Conservation (phyloP, 495 filamentous ascomycete genomes). For the Xylaria longipes region DNA sequence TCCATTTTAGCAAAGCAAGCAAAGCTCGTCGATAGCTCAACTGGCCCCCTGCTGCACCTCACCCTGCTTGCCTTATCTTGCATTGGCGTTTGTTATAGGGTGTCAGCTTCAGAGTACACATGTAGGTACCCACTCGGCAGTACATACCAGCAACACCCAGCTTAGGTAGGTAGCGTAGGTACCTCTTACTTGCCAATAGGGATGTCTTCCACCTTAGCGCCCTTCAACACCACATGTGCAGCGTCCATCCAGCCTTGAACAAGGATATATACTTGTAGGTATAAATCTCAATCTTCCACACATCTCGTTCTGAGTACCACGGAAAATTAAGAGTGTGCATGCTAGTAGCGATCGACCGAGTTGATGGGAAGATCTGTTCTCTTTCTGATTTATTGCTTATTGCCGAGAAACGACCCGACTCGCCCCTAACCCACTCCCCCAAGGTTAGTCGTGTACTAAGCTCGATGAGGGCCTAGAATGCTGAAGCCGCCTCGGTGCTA, state of each 20-base stretch:
- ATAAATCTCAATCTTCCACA: neutral
- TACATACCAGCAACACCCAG: neutral
- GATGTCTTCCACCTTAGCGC: neutral
- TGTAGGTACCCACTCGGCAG: neutral
- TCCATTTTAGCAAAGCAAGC: conserved; percentile 2
- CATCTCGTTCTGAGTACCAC: neutral
- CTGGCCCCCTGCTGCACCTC: conserved; percentile 1
- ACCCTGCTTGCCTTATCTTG: conserved; percentile 10
- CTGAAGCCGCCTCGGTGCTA: neutral
- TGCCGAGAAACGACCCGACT: neutral
- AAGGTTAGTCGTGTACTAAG: neutral
- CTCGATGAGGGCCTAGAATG: neutral
- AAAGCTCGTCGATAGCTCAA: neutral
- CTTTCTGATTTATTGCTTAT: neutral
- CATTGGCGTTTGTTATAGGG: neutral
- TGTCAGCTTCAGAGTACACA: neutral
- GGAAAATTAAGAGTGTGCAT: neutral
- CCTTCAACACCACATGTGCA: too few relatives aligned
- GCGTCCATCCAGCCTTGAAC: neutral
- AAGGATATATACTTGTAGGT: too few relatives aligned
- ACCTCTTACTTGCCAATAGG: neutral
- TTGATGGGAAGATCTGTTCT: neutral
- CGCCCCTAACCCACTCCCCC: neutral
- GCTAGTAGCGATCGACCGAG: neutral
- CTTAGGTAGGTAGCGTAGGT: neutral